A percentile compares a stretch with the other conserved stretches of the same genome.
Evolutionary conservation across 2,329 filamentous ascomycete species (phyloP).

Genomic region (Cladorrhinum sp.): DNA sequence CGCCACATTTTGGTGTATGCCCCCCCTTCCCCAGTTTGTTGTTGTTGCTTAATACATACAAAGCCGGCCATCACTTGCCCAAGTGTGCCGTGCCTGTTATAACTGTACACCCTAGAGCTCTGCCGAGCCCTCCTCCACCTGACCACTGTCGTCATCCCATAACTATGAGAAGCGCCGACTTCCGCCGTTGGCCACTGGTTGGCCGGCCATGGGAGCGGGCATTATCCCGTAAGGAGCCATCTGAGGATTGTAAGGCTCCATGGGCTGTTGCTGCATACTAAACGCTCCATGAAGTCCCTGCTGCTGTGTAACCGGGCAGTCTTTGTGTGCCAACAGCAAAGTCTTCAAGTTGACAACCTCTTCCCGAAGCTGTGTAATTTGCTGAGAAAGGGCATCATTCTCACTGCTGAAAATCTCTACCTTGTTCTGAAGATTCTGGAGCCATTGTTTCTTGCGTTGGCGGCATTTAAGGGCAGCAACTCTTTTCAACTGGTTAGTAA

Average conservation of each 20-base stretch:
- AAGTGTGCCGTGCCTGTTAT: constrained; percentile 7
- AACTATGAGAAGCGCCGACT: constrained; percentile 56
- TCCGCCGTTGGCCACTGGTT: constrained; percentile 53
- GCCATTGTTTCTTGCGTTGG: constrained; percentile 98
- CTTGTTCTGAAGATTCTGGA: constrained; percentile 89
- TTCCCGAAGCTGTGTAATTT: constrained; percentile 80
- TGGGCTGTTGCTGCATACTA: constrained; percentile 42
- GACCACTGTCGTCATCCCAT: background rate
- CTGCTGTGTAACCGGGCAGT: constrained; percentile 87
- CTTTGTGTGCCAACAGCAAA: constrained; percentile 87
- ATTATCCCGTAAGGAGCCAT: constrained; percentile 58
- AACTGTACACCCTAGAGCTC: background rate
- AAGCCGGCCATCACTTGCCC: background rate
- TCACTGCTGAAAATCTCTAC: constrained; percentile 90
- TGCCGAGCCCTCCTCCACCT: background rate
- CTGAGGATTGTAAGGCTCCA: constrained; percentile 53
- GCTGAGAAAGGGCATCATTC: constrained; percentile 81
- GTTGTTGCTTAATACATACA: constrained; percentile 33
- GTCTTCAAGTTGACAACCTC: constrained; percentile 96
- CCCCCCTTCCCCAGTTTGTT: constrained; percentile 20
- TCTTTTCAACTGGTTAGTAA: constrained; percentile 43
- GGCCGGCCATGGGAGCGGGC: constrained; percentile 49
- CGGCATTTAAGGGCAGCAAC: constrained; percentile 95
- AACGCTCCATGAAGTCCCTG: constrained; percentile 66
- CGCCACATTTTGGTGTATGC: constrained; percentile 44